Conservation (phyloP, 768 basidiomycete species). For the Mycena latifolia region DNA sequence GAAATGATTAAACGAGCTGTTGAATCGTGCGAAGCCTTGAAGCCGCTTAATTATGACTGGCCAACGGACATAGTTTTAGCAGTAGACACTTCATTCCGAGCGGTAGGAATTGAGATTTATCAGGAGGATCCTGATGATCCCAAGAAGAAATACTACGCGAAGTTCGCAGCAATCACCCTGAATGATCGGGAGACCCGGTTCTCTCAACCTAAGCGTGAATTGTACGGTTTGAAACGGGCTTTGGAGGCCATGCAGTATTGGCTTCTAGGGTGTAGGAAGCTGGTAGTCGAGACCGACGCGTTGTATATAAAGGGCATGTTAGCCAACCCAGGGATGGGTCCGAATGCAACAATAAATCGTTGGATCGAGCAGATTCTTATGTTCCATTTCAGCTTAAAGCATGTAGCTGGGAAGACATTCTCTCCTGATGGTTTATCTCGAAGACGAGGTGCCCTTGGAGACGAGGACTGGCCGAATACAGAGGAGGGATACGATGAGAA, state of each 20-base stretch:
- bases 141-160: slow-evolving; percentile 38
- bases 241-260: too few relatives aligned
- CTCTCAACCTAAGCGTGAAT: slow-evolving; percentile 55
- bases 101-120: slow-evolving; percentile 51
- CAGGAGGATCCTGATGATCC: slow-evolving; percentile 43
- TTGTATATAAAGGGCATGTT: slow-evolving; percentile 48
- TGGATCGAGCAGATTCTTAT: slow-evolving; percentile 49
- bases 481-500: background rate
- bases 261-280: too few relatives aligned
- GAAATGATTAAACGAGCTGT: too few relatives aligned
- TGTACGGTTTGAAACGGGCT: slow-evolving; percentile 52
- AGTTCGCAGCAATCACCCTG: slow-evolving; percentile 53
- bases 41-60: slow-evolving; percentile 43
- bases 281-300: too few relatives aligned
- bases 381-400: slow-evolving; percentile 48
- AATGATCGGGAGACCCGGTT: slow-evolving; percentile 47
- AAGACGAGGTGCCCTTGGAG: background rate
- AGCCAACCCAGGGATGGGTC: slow-evolving; percentile 49
- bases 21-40: too few relatives aligned
- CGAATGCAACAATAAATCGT: slow-evolving; percentile 48
- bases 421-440: slow-evolving; percentile 3
- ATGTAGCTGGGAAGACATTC: slow-evolving; percentile 32
- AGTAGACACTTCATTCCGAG: slow-evolving; percentile 45
- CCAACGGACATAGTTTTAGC: slow-evolving; percentile 38
- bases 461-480: background rate